Percentiles rank a stretch among this genome's conserved stretches.
Conservation (phyloP, 345 rosid genomes). For the Anacardium occidentale region DNA sequence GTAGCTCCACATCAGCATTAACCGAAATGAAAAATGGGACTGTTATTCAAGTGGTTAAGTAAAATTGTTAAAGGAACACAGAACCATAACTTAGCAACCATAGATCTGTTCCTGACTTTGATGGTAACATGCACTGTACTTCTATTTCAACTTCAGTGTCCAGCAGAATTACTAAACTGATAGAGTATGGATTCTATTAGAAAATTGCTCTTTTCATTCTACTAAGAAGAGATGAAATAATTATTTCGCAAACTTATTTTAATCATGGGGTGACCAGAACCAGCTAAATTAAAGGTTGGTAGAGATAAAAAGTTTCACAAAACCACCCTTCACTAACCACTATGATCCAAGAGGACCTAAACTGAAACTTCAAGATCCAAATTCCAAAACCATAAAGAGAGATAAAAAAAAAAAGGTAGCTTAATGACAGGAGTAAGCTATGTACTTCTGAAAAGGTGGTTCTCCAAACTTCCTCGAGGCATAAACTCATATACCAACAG, state of each 20-base stretch:
- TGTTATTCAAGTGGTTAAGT: background rate
- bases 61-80: background rate
- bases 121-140: background rate
- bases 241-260: background rate
- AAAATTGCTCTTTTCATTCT: background rate
- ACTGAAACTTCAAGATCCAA: background rate
- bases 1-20: background rate
- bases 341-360: background rate
- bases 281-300: background rate
- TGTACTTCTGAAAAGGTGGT: slow-evolving; percentile 63
- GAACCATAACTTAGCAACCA: background rate
- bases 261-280: background rate
- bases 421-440: background rate
- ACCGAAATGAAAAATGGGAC: background rate
- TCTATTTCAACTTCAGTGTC: background rate
- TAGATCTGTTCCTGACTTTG: background rate
- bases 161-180: background rate
- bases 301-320: background rate
- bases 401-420: background rate
- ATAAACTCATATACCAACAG: slow-evolving; percentile 63
- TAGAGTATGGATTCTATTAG: background rate
- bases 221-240: background rate
- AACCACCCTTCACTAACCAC: background rate
- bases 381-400: background rate
- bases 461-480: slow-evolving; percentile 72